These are phyloP conservation scores for Ogataea corticis DNA, from an alignment of 805 yeast genomes.

Conservation along the genomic window DNA sequence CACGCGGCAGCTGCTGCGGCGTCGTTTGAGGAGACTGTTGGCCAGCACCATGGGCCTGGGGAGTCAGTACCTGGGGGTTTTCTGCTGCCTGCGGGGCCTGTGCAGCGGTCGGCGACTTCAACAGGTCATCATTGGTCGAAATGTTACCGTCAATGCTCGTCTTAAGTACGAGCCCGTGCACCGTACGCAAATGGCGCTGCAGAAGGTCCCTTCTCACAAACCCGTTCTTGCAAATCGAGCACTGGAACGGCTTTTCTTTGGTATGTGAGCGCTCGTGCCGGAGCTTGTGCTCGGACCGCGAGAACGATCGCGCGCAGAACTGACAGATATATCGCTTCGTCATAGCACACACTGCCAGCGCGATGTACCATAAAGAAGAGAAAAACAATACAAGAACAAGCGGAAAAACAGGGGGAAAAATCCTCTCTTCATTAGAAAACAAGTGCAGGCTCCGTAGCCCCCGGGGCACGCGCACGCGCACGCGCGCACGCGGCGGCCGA, in stretches of 20 bases:
- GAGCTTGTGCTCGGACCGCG: slow-evolving; percentile 76
- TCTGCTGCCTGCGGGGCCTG: not conserved
- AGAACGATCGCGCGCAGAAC: slow-evolving; percentile 76
- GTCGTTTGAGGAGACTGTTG: not conserved
- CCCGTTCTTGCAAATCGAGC: slow-evolving; percentile 65
- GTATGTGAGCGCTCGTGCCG: slow-evolving; percentile 82
- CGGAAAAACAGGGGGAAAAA: slow-evolving; percentile 1
- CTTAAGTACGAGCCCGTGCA: slow-evolving; percentile 48
- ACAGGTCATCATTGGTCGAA: slow-evolving; percentile 22
- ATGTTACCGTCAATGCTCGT: slow-evolving; percentile 29
- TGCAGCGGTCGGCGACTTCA: slow-evolving; percentile 15
- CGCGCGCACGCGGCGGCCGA: slow-evolving; percentile 1
- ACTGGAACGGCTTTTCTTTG: slow-evolving; percentile 76
- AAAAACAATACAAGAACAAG: not conserved
- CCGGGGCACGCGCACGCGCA: slow-evolving; percentile 2
- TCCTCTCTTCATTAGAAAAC: not conserved
- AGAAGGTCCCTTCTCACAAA: slow-evolving; percentile 78
- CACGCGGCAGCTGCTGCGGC: not conserved
- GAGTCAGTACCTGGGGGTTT: not conserved
- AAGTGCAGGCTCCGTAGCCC: slow-evolving; percentile 1
- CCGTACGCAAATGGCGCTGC: slow-evolving; percentile 77
- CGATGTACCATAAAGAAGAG: not conserved
- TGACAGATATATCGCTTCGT: slow-evolving; percentile 72
- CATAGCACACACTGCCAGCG: slow-evolving; percentile 34
- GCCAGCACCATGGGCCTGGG: no score